Percentiles rank a stretch among this genome's conserved stretches.
Conservation (phyloP, 768 basidiomycete species). For the Suillus plorans region DNA sequence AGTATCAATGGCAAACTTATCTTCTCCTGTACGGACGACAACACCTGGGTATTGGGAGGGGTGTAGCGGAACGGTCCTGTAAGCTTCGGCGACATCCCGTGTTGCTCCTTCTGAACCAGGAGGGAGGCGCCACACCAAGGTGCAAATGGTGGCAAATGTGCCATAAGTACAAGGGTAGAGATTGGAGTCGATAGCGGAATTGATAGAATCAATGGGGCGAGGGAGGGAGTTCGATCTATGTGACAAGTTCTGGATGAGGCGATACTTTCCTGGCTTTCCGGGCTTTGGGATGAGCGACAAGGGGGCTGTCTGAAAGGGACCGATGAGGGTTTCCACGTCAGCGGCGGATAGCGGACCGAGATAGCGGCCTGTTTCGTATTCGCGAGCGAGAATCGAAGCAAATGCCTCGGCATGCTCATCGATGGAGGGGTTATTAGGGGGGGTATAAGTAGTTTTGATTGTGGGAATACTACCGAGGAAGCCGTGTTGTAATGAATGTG, state of each 20-base stretch:
- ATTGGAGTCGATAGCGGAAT: conserved; percentile 31
- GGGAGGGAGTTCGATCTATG: conserved; percentile 22
- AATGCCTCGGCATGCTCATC: background rate
- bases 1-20: conserved; percentile 27
- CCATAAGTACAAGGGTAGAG: conserved; percentile 45
- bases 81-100: conserved; percentile 25
- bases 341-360: conserved; percentile 33
- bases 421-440: conserved; percentile 33
- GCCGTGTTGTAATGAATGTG: conserved; percentile 10
- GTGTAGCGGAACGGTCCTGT: conserved; percentile 21
- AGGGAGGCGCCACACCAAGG: conserved; percentile 33
- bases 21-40: conserved; percentile 20
- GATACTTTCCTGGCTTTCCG: conserved; percentile 34
- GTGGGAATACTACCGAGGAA: conserved; percentile 29
- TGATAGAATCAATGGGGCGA: conserved; percentile 27
- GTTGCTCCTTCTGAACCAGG: conserved; percentile 36
- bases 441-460: conserved; percentile 30
- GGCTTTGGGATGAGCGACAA: conserved; percentile 37
- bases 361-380: conserved; percentile 28
- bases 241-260: conserved; percentile 40
- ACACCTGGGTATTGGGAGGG: conserved; percentile 28
- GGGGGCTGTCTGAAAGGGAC: conserved; percentile 40
- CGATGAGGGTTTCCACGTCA: conserved; percentile 27
- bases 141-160: conserved; percentile 34
- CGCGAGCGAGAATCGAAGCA: background rate